These are phyloP conservation scores for Thelonectria olida DNA, from an alignment of 2,329 filamentous ascomycete species.

Conservation along the genomic window DNA sequence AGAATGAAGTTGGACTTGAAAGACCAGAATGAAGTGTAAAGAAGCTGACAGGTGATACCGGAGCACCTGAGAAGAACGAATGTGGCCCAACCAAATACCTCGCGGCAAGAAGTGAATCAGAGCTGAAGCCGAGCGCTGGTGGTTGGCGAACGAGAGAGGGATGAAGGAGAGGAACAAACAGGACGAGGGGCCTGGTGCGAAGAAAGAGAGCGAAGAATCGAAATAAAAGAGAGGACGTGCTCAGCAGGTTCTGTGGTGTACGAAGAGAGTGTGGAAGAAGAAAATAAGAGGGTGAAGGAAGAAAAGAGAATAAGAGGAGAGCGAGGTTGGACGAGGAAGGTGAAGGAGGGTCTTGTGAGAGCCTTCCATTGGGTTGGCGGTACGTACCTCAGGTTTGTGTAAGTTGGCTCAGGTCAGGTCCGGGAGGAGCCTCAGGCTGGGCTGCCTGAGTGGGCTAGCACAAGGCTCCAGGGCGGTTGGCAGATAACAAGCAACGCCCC, in stretches of 20 bases:
- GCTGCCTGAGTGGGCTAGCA: background rate
- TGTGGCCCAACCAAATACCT: conserved; percentile 32
- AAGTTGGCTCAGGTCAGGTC: too few species aligned
- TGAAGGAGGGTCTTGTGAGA: conserved; percentile 35
- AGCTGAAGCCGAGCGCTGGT: conserved; percentile 23
- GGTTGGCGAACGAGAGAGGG: conserved; percentile 30
- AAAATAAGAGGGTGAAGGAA: conserved; percentile 33
- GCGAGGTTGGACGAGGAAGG: conserved; percentile 31
- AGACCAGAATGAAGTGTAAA: conserved; percentile 24
- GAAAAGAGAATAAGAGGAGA: conserved; percentile 29
- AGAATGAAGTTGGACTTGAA: conserved; percentile 29
- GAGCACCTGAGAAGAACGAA: conserved; percentile 46
- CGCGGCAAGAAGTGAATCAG: conserved; percentile 33
- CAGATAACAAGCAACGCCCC: too few species aligned
- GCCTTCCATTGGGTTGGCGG: conserved; percentile 5
- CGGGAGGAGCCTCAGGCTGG: too few species aligned
- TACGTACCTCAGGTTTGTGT: conserved; percentile 5
- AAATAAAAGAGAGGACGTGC: conserved; percentile 47
- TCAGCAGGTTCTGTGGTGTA: conserved; percentile 43
- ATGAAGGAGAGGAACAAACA: conserved; percentile 44
- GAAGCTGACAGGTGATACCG: conserved; percentile 43
- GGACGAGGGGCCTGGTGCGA: conserved; percentile 31
- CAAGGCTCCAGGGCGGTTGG: background rate
- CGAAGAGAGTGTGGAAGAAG: conserved; percentile 32
- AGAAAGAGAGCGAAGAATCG: conserved; percentile 39